Conservation (phyloP, 2,329 filamentous ascomycete species). For the Acephala macrosclerotiorum region DNA sequence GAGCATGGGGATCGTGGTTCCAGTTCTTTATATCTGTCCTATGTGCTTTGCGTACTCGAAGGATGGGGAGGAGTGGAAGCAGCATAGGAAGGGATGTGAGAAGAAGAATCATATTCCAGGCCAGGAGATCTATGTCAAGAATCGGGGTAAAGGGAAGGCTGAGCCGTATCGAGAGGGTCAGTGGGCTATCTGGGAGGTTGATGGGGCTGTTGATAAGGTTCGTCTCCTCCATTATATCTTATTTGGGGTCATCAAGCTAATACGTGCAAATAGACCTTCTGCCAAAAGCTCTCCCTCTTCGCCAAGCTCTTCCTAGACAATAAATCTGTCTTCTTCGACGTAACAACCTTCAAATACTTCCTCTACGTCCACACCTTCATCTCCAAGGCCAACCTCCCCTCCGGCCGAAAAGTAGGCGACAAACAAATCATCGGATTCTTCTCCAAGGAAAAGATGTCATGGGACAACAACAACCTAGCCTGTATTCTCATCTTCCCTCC, state of each 20-base stretch:
- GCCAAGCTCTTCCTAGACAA: constrained; percentile 98
- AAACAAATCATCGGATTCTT: constrained; percentile 90
- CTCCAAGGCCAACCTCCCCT: constrained; percentile 41
- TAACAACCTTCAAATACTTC: constrained; percentile 93
- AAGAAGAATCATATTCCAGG: constrained; percentile 61
- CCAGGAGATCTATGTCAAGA: constrained; percentile 74
- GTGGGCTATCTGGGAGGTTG: constrained; percentile 91
- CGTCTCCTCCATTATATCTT: constrained; percentile 37
- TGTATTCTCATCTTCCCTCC: constrained; percentile 97
- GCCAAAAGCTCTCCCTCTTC: constrained; percentile 94
- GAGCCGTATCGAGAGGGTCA: constrained; percentile 61
- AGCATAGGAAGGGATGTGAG: constrained; percentile 66
- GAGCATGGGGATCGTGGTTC: constrained; percentile 53
- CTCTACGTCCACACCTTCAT: constrained; percentile 75
- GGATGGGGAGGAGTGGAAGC: constrained; percentile 64
- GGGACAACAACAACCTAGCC: constrained; percentile 97
- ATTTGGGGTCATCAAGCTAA: background rate
- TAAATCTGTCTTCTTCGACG: constrained; percentile 98
- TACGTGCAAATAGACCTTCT: constrained; percentile 69
- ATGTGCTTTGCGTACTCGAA: constrained; percentile 93
- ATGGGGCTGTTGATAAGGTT: constrained; percentile 83
- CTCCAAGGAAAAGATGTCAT: constrained; percentile 97
- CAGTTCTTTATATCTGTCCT: constrained; percentile 84
- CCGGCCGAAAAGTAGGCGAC: constrained; percentile 33
- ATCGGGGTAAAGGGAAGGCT: constrained; percentile 50